Base-by-base conservation (phyloP, 345 rosid genomes). In the Lumnitzera littorea region DNA sequence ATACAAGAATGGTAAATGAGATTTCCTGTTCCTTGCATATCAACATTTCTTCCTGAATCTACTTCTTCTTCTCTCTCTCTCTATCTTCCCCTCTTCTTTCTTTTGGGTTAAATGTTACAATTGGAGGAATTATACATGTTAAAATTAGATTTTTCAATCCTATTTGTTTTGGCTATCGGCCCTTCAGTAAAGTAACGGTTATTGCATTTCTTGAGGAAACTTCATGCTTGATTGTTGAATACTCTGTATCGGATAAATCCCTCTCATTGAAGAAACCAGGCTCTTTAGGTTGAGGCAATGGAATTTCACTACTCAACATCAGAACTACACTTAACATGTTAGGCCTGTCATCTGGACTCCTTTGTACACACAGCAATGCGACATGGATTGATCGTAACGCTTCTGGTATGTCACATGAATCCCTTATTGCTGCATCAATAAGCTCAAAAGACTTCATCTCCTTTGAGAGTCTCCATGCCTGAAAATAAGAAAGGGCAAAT, bases 231-330 rank as follows among this genome's bases (percentile, higher is more conserved):
- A 24, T 48, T 3, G 67, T 24, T 47, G 72, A 49, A 24, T 46
- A 67, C 43, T 63, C 64, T n/a, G 50, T 27, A 51, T 54, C 55
- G 4, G 62, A 48, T 17, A 66, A 52, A 58, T 69, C 65, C 15
- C 74, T 69, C 56, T 67, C 68, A 16, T 61, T 62, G 65, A 65
- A 70, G 69, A 69, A 74, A 13, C 70, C 70, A 13, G 76, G 70
- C 51, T 71, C 70, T 49, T 67, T 58, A 4, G 76, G 79, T 0
- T 12, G 48, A 61, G 76, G 70, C 62, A 71, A 50, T 11, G 67
- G 12, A 7, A 48, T 51, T 23, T 67, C 76, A 24, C 76, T 62
- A 24, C 58, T 57, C 69, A 74, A 57, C 69, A 74, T 71, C 46
- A 70, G 59, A 43, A 63, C 78, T 7, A 63, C 72, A 5, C 51